A percentile compares a stretch with the other conserved stretches of the same genome.
Conservation (phyloP, 1,139 yeast species). For the Diutina scorzettiae region DNA sequence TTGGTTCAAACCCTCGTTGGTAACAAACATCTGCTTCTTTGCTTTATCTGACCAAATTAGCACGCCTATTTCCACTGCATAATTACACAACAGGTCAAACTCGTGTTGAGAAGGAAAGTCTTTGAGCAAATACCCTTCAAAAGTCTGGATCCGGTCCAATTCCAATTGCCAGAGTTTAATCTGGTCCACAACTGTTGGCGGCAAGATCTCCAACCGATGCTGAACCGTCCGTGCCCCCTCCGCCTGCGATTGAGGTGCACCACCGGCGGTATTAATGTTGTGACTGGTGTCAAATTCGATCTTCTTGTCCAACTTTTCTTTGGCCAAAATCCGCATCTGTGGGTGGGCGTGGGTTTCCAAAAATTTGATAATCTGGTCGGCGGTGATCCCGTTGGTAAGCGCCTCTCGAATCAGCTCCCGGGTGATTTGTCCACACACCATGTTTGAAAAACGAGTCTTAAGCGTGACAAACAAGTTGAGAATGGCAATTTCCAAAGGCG, state of each 20-base stretch:
- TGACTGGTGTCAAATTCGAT: conserved; percentile 52
- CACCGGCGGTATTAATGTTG: conserved; percentile 38
- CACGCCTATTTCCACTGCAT: conserved; percentile 87
- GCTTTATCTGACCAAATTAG: conserved; percentile 69
- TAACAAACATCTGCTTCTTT: conserved; percentile 67
- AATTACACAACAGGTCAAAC: conserved; percentile 56
- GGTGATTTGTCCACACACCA: conserved; percentile 89
- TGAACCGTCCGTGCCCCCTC: conserved; percentile 18
- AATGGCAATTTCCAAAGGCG: conserved; percentile 92
- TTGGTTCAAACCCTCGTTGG: conserved; percentile 79
- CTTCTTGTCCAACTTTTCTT: conserved; percentile 54
- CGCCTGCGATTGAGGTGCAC: conserved; percentile 26
- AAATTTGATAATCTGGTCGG: conserved; percentile 86
- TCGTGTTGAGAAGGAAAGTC: conserved; percentile 75
- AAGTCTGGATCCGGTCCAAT: conserved; percentile 80
- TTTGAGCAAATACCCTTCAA: conserved; percentile 78
- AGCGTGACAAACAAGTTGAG: conserved; percentile 78
- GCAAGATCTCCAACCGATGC: conserved; percentile 53
- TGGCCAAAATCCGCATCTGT: conserved; percentile 69
- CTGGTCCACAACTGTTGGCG: conserved; percentile 95
- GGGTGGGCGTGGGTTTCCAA: conserved; percentile 90
- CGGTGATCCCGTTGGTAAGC: conserved; percentile 77
- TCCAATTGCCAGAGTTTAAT: conserved; percentile 94
- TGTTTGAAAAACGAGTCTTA: conserved; percentile 73
- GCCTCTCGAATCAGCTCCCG: conserved; percentile 87